phyloP scores from a whole-genome alignment of 352 stramenopile genomes.

The Pythium brassicae region DNA sequence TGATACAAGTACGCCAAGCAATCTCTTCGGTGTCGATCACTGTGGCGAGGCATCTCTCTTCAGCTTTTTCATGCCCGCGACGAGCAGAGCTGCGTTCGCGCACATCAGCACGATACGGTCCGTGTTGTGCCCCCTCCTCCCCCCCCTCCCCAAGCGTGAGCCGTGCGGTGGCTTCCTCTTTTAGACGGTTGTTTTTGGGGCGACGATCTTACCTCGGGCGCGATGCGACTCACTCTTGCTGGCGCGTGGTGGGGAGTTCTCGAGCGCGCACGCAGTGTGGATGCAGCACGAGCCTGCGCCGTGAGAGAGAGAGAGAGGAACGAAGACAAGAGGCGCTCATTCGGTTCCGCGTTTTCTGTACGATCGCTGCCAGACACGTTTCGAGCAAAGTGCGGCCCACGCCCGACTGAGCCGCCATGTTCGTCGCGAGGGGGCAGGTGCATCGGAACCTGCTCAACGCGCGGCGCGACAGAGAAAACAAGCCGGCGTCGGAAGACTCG shows the following conservation, averaged over 20 bases:
- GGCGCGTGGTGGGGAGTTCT: neutral
- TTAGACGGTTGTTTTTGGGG: no score
- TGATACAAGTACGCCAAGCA: no score
- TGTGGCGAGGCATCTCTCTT: no score
- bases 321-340: neutral
- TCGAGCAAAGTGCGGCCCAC: neutral
- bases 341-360: no score
- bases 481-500: constrained; percentile 5
- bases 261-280: neutral
- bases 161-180: no score
- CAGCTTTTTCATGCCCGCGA: no score
- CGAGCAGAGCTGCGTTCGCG: no score
- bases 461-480: constrained; percentile 13
- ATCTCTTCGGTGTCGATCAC: no score
- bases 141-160: no score
- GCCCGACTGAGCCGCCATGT: constrained; percentile 12
- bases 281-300: neutral
- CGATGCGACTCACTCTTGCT: neutral
- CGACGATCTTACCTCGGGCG: no score
- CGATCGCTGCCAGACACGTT: neutral
- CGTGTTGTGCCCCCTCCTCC: no score
- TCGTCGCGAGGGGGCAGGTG: constrained; percentile 17
- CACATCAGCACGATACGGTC: no score
- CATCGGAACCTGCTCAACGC: constrained; percentile 20
- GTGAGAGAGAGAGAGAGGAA: neutral